Evolutionary conservation across 2,329 filamentous ascomycete genomes (phyloP).

Genomic region (Aspergillus sp.): DNA sequence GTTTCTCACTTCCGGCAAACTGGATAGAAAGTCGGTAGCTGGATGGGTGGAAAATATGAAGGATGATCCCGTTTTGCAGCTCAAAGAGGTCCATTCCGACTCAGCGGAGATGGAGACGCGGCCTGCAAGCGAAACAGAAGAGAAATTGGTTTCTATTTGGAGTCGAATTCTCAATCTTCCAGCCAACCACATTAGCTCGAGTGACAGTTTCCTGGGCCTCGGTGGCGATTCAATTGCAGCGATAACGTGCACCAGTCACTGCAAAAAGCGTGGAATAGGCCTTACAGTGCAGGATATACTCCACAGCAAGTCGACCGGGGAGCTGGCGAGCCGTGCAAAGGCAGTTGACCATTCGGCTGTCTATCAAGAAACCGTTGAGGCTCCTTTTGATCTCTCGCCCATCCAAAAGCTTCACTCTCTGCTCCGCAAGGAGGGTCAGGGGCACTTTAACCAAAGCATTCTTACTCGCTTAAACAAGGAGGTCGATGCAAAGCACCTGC

Average conservation of each 20-base stretch:
- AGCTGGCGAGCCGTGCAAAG: conserved; percentile 23
- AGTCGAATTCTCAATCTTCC: conserved; percentile 33
- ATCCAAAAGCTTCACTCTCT: conserved; percentile 32
- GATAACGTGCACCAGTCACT: conserved; percentile 41
- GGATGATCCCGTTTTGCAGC: conserved; percentile 16
- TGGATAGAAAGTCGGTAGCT: conserved; percentile 32
- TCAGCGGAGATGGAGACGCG: conserved; percentile 3
- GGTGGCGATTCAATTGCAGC: conserved; percentile 44
- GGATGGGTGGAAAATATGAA: conserved; percentile 24
- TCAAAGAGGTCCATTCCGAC: neutral
- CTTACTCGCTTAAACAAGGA: conserved; percentile 21
- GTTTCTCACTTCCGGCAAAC: conserved; percentile 37
- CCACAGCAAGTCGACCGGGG: conserved; percentile 37
- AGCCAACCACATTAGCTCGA: conserved; percentile 19
- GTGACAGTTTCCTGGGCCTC: conserved; percentile 35
- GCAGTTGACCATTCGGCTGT: conserved; percentile 20
- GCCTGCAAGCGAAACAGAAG: conserved; percentile 19
- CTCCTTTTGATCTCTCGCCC: conserved; percentile 23
- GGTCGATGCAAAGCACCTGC: conserved; percentile 15
- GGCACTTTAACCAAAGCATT: conserved; percentile 33
- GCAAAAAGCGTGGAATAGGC: conserved; percentile 37
- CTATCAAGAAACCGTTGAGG: conserved; percentile 24
- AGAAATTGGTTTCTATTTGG: conserved; percentile 24
- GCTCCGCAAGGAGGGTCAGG: conserved; percentile 22
- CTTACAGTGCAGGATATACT: conserved; percentile 42